A percentile compares a stretch with the other conserved stretches of the same genome.
These are phyloP conservation scores for Wallacemonas sp. DNA, from an alignment of 208 protist species.

Conservation along the genomic window DNA sequence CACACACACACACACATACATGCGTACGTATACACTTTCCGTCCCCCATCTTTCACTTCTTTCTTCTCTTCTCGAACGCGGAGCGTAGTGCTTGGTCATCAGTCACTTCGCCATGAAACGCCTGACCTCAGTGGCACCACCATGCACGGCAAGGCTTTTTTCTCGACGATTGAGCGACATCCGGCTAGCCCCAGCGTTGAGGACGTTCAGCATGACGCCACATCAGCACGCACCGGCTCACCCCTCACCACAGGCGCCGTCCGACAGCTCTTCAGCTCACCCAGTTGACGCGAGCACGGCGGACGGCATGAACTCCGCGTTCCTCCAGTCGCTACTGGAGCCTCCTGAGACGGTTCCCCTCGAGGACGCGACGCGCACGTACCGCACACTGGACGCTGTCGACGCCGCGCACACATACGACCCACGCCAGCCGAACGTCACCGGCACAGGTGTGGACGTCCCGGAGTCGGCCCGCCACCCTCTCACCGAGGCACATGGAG, in stretches of 20 bases:
- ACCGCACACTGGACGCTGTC: conserved; percentile 83
- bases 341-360: conserved; percentile 60
- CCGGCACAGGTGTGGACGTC: neutral
- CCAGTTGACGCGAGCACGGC: neutral
- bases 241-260: neutral
- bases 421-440: conserved; percentile 44
- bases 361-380: conserved; percentile 69
- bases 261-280: neutral
- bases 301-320: conserved; percentile 19
- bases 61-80: too few species aligned
- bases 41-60: too few species aligned
- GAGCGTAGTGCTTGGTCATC: too few species aligned
- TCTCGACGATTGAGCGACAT: too few species aligned
- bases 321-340: conserved; percentile 62
- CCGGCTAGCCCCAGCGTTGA: too few species aligned
- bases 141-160: too few species aligned
- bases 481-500: conserved; percentile 34
- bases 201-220: neutral
- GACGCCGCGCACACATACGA: conserved; percentile 62
- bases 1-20: too few species aligned
- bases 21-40: too few species aligned
- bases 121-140: too few species aligned
- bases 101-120: too few species aligned
- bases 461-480: conserved; percentile 5
- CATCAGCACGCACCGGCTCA: neutral